phyloP scores from a whole-genome alignment of 805 yeast genomes.

The Wickerhamomyces subpelliculosus region DNA sequence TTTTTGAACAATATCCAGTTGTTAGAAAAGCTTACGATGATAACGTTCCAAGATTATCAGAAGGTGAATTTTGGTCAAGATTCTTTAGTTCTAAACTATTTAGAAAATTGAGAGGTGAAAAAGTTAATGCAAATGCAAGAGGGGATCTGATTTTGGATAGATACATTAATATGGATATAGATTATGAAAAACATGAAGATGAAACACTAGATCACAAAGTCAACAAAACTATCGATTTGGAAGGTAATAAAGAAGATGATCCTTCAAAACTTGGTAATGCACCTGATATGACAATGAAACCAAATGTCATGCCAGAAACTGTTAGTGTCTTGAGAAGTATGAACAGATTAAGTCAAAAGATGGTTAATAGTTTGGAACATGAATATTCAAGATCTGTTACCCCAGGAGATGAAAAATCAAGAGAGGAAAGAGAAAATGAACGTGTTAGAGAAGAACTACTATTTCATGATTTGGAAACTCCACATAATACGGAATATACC shows the following conservation, averaged over 20 bases:
- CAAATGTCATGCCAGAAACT: conserved; percentile 55
- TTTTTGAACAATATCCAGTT: conserved; percentile 88
- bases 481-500: conserved; percentile 42
- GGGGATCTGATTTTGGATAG: conserved; percentile 83
- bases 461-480: conserved; percentile 45
- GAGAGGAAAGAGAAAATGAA: conserved; percentile 30
- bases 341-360: conserved; percentile 79
- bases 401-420: conserved; percentile 27
- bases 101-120: conserved; percentile 84
- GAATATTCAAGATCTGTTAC: conserved; percentile 31
- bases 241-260: conserved; percentile 77
- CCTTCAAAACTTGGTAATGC: conserved; percentile 68
- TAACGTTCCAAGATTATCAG: conserved; percentile 80
- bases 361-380: conserved; percentile 53
- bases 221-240: conserved; percentile 67
- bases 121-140: conserved; percentile 63
- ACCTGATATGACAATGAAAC: conserved; percentile 85
- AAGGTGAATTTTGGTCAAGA: conserved; percentile 94
- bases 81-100: conserved; percentile 88
- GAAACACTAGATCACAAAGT: conserved; percentile 39
- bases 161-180: conserved; percentile 67
- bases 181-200: conserved; percentile 40
- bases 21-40: conserved; percentile 86
- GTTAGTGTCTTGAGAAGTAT: conserved; percentile 75
- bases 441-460: conserved; percentile 36